Conservation (phyloP, 2,329 filamentous ascomycete species). For the Fusarium dlaminii region DNA sequence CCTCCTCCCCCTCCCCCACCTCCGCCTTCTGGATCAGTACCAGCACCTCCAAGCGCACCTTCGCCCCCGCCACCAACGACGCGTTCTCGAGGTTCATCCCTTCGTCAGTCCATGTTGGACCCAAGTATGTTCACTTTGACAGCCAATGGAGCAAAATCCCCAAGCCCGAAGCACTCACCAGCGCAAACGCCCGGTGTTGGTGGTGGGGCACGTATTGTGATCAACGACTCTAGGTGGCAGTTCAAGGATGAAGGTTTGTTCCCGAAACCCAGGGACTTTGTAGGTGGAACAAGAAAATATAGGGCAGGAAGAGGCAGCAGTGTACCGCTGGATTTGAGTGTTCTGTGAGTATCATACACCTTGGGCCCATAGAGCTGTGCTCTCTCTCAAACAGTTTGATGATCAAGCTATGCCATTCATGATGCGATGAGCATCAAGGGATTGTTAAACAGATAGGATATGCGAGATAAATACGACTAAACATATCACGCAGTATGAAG, state of each 20-base stretch:
- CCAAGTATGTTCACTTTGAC: conserved; percentile 79
- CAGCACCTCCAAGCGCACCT: conserved; percentile 48
- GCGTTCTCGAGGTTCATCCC: conserved; percentile 55
- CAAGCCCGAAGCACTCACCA: conserved; percentile 54
- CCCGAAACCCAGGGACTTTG: conserved; percentile 85
- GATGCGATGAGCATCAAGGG: conserved; percentile 32
- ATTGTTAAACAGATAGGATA: conserved; percentile 26
- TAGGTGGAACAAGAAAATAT: conserved; percentile 79
- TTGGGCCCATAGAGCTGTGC: conserved; percentile 17
- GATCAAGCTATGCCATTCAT: conserved; percentile 1
- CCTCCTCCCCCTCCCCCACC: conserved; percentile 50
- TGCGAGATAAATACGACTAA: conserved; percentile 4
- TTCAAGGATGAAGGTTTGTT: conserved; percentile 85
- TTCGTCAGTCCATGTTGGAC: conserved; percentile 74
- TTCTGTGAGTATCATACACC: conserved; percentile 51
- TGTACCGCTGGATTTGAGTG: conserved; percentile 85
- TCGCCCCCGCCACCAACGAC: conserved; percentile 51
- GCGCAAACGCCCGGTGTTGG: conserved; percentile 42
- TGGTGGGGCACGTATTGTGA: conserved; percentile 57
- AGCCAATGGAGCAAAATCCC: conserved; percentile 67
- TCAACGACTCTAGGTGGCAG: conserved; percentile 84
- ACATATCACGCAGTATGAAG: not conserved
- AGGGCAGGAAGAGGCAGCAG: conserved; percentile 92
- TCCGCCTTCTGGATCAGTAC: conserved; percentile 43
- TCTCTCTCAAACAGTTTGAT: conserved; percentile 2